A percentile compares a stretch with the other conserved stretches of the same genome.
Evolutionary conservation across 495 filamentous ascomycete species (phyloP).

Genomic region (Penicillium angulare): DNA sequence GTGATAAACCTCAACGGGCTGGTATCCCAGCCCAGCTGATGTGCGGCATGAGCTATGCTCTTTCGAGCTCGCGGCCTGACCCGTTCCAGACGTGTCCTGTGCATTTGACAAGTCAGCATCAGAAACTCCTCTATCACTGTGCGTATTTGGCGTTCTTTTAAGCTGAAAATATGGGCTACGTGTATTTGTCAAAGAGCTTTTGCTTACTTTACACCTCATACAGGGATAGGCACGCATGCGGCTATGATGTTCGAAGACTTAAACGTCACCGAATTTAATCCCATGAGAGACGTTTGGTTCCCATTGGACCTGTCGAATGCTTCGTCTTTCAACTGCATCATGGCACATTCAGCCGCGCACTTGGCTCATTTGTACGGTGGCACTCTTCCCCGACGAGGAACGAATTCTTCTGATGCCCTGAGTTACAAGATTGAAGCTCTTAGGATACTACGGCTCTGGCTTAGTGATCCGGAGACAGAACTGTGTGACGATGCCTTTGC

Average conservation of each 20-base stretch:
- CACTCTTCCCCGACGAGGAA: slow-evolving; percentile 11
- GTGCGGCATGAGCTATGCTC: slow-evolving; percentile 12
- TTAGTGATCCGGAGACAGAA: slow-evolving; percentile 21
- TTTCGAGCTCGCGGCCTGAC: slow-evolving; percentile 19
- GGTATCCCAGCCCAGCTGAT: slow-evolving; percentile 15
- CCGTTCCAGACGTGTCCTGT: slow-evolving; percentile 31
- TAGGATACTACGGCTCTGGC: slow-evolving; percentile 20
- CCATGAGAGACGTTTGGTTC: slow-evolving; percentile 34
- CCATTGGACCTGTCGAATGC: slow-evolving; percentile 31
- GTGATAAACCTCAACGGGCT: neutral
- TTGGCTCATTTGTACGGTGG: slow-evolving; percentile 22
- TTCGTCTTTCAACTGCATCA: slow-evolving; percentile 29
- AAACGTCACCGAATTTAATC: slow-evolving; percentile 23
- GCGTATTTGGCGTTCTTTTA: neutral
- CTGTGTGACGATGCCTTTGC: slow-evolving; percentile 28
- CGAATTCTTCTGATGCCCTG: slow-evolving; percentile 19
- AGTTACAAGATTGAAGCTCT: slow-evolving; percentile 26
- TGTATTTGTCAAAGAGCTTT: too few species aligned
- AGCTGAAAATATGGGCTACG: too few species aligned
- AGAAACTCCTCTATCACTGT: slow-evolving; percentile 31
- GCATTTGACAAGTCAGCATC: slow-evolving; percentile 25
- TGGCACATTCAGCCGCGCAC: slow-evolving; percentile 30
- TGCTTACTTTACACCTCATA: neutral
- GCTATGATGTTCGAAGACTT: slow-evolving; percentile 31
- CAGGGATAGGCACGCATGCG: slow-evolving; percentile 29